Percentiles rank a stretch among this genome's conserved stretches.
phyloP scores from a whole-genome alignment of 495 filamentous ascomycete species.

The Achaetomiella virescens region DNA sequence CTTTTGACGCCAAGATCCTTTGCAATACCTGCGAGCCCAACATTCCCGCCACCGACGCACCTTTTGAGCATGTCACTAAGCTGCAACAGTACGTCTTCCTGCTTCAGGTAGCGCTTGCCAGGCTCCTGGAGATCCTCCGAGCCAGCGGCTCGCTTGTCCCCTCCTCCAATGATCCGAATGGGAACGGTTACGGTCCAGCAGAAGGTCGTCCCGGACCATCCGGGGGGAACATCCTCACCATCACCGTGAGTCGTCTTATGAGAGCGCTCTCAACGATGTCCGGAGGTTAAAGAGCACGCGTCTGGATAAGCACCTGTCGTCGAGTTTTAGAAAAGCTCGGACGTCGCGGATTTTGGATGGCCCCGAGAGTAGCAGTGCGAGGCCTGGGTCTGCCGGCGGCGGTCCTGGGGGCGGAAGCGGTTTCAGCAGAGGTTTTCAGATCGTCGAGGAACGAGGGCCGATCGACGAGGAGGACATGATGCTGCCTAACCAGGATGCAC shows the following conservation, averaged over 20 bases:
- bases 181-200: slow-evolving; percentile 58
- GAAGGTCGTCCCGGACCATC: slow-evolving; percentile 73
- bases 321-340: slow-evolving; percentile 80
- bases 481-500: slow-evolving; percentile 82
- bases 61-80: slow-evolving; percentile 61
- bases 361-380: slow-evolving; percentile 67
- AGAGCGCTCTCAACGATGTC: slow-evolving; percentile 94
- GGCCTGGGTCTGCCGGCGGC: slow-evolving; percentile 73
- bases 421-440: slow-evolving; percentile 55
- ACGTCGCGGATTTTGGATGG: slow-evolving; percentile 91
- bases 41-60: slow-evolving; percentile 29
- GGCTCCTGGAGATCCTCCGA: slow-evolving; percentile 79
- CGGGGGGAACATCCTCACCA: slow-evolving; percentile 54
- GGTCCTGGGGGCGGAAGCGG: slow-evolving; percentile 53
- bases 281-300: slow-evolving; percentile 83
- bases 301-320: slow-evolving; percentile 87
- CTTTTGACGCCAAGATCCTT: slow-evolving; percentile 56
- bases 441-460: slow-evolving; percentile 78
- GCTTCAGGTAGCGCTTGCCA: slow-evolving; percentile 81
- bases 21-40: slow-evolving; percentile 57
- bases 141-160: slow-evolving; percentile 72
- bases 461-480: slow-evolving; percentile 70
- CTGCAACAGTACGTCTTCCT: slow-evolving; percentile 93
- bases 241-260: slow-evolving; percentile 70
- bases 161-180: slow-evolving; percentile 69